Base-by-base conservation (phyloP, 2,329 filamentous ascomycete species). In the Diaporthe citri region DNA sequence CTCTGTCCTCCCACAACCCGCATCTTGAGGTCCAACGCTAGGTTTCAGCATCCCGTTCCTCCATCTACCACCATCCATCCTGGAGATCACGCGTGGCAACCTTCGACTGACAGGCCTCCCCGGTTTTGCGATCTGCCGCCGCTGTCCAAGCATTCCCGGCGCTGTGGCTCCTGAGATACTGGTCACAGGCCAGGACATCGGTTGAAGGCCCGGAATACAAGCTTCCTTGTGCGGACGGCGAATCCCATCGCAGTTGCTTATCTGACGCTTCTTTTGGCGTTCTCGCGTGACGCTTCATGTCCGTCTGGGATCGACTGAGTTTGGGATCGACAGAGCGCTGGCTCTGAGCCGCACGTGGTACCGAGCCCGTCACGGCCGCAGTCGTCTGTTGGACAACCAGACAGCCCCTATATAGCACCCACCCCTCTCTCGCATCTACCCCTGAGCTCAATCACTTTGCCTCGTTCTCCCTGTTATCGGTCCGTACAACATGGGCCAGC, bases 401-500 rank as follows among this genome's bases (percentile, higher is more conserved):
- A 76, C 70, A 74, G 69, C 77, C 77, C 78, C 75, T 79, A 78
- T 78, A 78, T 79, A 79, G 78, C 64, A 76, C 75, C 71, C 77
- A 71, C 73, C 66, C 62, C 73, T 73, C 73, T 48, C 31, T 55
- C 69, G 34, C 73, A 67, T 43, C 52, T 12, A 51, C 48, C 66
- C 46, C 28, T 36, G 55, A 31, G 72, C 67, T 31, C 25, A 20
- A n/a, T 28, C 17, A n/a, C 12, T 46, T 79, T 79, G 79, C 77
- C 77, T 46, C 76, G 71, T 78, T 74, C 31, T 77, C 76, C 73
- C 75, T 76, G 75, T 57, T 70, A 10, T 74, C 22, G 74, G 77
- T 73, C 78, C 74, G 71, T 67, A 51, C 64, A 79, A 52, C 67
- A 86, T 85, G 84, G 79, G 79, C 75, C 77, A 78, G 66, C 78